Evolutionary conservation across 192 early-diverging fungal genomes (phyloP).

Genomic region (Glomus cerebriforme): DNA sequence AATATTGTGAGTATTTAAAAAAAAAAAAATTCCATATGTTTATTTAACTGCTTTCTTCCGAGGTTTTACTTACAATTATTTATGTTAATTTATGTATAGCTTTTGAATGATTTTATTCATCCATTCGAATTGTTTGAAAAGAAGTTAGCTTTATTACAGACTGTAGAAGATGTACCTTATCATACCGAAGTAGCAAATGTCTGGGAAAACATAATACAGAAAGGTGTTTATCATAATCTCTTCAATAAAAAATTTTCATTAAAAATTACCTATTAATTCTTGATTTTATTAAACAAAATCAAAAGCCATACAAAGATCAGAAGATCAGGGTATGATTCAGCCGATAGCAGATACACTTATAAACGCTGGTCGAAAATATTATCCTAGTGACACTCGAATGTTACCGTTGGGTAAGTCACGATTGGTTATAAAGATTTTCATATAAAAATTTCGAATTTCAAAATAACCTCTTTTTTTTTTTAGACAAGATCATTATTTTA

Average conservation of each 20-base stretch:
- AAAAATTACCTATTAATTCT: neutral
- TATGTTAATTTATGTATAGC: neutral
- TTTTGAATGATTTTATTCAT: slow-evolving; percentile 4
- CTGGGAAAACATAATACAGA: slow-evolving; percentile 15
- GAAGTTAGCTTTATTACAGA: neutral
- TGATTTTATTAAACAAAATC: neutral
- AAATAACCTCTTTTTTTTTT: neutral
- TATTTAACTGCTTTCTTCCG: neutral
- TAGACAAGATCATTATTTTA: neutral
- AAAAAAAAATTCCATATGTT: neutral
- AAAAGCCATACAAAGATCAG: neutral
- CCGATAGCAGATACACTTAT: neutral
- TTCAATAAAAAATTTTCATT: neutral
- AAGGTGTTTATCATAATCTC: neutral
- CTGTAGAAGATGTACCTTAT: slow-evolving; percentile 7
- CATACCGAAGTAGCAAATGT: neutral
- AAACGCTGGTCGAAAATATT: slow-evolving; percentile 2
- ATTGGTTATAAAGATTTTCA: neutral
- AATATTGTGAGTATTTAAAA: neutral
- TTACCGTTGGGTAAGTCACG: neutral
- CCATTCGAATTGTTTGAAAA: slow-evolving; percentile 2
- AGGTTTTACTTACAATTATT: neutral
- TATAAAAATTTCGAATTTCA: neutral
- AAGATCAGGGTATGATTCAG: neutral
- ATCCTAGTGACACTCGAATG: neutral